phyloP scores from a whole-genome alignment of 2,329 filamentous ascomycete genomes.

The Basipetospora chlamydospora region DNA sequence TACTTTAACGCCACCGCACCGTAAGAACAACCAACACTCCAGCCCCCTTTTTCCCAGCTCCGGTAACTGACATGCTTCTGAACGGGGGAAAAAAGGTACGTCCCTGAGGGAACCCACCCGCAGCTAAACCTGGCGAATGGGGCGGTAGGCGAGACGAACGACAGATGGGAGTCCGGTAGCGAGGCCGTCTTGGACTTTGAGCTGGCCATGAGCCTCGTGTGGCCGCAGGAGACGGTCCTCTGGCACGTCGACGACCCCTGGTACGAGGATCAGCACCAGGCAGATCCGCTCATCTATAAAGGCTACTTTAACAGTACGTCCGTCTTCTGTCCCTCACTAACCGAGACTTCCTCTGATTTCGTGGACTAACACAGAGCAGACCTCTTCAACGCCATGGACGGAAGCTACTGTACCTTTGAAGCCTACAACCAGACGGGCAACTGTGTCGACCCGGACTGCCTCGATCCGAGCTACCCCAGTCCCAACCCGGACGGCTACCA shows the following conservation, averaged over 20 bases:
- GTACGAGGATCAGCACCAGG: constrained; percentile 18
- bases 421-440: constrained; percentile 31
- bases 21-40: constrained; percentile 9
- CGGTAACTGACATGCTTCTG: constrained; percentile 1
- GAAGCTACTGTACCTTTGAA: constrained; percentile 35
- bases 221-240: constrained; percentile 31
- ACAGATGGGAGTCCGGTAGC: constrained; percentile 15
- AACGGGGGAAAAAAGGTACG: constrained; percentile 12
- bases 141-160: constrained; percentile 15
- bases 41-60: not conserved
- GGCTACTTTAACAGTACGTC: constrained; percentile 17
- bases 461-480: constrained; percentile 37
- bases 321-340: not conserved
- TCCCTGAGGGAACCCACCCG: constrained; percentile 23
- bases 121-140: constrained; percentile 21
- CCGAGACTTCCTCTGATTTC: too few relatives aligned
- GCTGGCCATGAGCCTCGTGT: constrained; percentile 32
- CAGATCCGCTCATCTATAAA: constrained; percentile 12
- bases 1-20: constrained; percentile 19
- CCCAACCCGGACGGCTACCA: constrained; percentile 31
- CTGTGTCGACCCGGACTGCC: constrained; percentile 21
- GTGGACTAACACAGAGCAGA: constrained; percentile 22
- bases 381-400: constrained; percentile 37
- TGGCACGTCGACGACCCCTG: constrained; percentile 30
- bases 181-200: constrained; percentile 35